Base-by-base conservation (phyloP, 495 filamentous ascomycete genomes). In the Lentithecium fluviatile region DNA sequence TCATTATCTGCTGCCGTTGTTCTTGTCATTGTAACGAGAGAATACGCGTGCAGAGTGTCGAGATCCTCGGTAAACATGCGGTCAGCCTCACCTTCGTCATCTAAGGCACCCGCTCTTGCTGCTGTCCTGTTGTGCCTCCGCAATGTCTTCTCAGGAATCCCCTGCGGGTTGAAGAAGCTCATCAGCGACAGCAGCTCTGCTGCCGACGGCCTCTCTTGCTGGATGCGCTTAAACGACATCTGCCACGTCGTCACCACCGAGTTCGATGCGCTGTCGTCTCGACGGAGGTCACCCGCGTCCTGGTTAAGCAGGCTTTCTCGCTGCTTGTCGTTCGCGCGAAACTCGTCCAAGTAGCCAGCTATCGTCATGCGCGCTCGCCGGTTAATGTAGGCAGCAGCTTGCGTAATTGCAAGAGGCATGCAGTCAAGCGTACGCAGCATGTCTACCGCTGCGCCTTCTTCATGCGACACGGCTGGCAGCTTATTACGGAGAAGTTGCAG, bases 221-320 rank as follows among this genome's bases (percentile, higher is more conserved):
- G 68, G 17, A 80, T 74, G 55, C 76, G 43, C 11, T 79, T 70
- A 57, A 82, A 82, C 40, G 75, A 80, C 48, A 80, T 76, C 47
- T 78, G 73, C 76, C 71, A 80, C 12, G 76, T 81, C 12, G 68
- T 19, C 20, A 61, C n/a, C 17, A 63, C 52, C 1, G 60, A 63
- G 45, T 79, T 80, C 40, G 67, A 63, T 8, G 74, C 73, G 45
- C 74, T 61, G 48, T 42, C 25, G 56, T 80, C 79, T 66, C 78
- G 60, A 36, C 77, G 72, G 38, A 73, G 65, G 6, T 79, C 59
- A 12, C 60, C 66, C 10, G 40, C 67, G 46, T 76, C 62, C 29
- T 73, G 54, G 37, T 74, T 46, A 11, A 81, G 62, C 29, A 81
- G 71, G n/a, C n/a, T n/a, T 57, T 60, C 70, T 46, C 54, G 59